These are phyloP conservation scores for Cnidoscolus chayamansa DNA, from an alignment of 441 rosid genomes.

Conservation along the genomic window DNA sequence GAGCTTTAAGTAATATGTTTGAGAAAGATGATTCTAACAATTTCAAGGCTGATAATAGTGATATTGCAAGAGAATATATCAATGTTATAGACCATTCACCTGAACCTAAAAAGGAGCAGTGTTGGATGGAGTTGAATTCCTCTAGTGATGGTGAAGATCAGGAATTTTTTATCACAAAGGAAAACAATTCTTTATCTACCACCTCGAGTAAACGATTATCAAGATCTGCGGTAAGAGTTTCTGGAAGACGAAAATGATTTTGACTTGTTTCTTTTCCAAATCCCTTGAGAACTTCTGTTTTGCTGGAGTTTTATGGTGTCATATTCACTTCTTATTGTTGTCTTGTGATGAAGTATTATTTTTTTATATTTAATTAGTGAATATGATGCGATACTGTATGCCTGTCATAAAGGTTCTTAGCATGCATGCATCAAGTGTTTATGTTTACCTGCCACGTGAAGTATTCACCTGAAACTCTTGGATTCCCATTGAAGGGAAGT, in stretches of 20 bases:
- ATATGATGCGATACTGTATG: neutral
- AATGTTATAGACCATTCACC: constrained; percentile 56
- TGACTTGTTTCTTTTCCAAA: neutral
- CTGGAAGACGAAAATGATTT: neutral
- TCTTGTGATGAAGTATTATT: neutral
- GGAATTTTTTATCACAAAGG: constrained; percentile 24
- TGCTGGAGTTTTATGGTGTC: neutral
- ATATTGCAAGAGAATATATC: constrained; percentile 26
- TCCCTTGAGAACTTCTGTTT: neutral
- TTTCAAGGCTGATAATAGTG: constrained; percentile 18
- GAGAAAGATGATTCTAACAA: constrained; percentile 29
- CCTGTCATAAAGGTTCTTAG: neutral
- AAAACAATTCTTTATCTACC: constrained; percentile 21
- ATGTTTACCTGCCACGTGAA: neutral
- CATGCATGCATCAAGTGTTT: neutral
- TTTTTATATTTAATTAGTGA: neutral
- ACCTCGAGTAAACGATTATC: constrained; percentile 26
- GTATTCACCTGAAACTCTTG: neutral
- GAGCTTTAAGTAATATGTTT: constrained; percentile 58
- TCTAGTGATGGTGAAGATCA: constrained; percentile 49
- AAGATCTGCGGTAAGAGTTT: constrained; percentile 46
- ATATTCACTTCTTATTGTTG: neutral
- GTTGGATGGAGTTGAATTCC: constrained; percentile 57
- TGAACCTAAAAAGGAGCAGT: constrained; percentile 33
- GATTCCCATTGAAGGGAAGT: neutral